Conservation (phyloP, 2,329 filamentous ascomycete genomes). For the Penicillium concentricum region DNA sequence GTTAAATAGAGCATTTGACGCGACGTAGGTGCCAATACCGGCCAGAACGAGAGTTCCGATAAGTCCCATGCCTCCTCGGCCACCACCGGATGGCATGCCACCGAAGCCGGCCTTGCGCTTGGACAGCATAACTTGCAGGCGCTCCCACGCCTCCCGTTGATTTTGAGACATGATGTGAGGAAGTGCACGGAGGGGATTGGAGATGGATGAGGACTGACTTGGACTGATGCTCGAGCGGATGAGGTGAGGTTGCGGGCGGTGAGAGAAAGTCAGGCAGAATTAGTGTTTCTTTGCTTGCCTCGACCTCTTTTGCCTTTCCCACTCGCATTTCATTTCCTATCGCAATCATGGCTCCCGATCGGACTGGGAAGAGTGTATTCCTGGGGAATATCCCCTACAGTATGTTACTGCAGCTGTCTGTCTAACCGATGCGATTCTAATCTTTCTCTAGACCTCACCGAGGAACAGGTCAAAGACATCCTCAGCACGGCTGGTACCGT, state of each 20-base stretch:
- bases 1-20: conserved; percentile 65
- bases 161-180: conserved; percentile 49
- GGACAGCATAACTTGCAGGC: conserved; percentile 62
- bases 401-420: conserved; percentile 46
- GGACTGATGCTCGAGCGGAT: conserved; percentile 23
- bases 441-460: conserved; percentile 71
- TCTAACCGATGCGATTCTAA: conserved; percentile 16
- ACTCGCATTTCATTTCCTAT: conserved; percentile 6
- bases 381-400: conserved; percentile 64
- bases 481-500: conserved; percentile 89
- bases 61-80: conserved; percentile 54
- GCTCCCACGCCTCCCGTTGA: conserved; percentile 65
- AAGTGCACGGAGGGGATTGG: conserved; percentile 17
- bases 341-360: conserved; percentile 44
- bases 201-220: conserved; percentile 23
- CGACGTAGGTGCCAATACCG: conserved; percentile 40
- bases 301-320: conserved; percentile 8
- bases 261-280: conserved; percentile 32
- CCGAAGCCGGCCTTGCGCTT: conserved; percentile 46
- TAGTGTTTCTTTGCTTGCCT: conserved; percentile 11
- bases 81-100: conserved; percentile 55
- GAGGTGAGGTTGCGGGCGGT: conserved; percentile 26
- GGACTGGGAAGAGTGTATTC: conserved; percentile 48
- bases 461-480: conserved; percentile 93
- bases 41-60: conserved; percentile 57